Conservation (phyloP, 805 yeast genomes). For the Metschnikowia picachoensis region DNA sequence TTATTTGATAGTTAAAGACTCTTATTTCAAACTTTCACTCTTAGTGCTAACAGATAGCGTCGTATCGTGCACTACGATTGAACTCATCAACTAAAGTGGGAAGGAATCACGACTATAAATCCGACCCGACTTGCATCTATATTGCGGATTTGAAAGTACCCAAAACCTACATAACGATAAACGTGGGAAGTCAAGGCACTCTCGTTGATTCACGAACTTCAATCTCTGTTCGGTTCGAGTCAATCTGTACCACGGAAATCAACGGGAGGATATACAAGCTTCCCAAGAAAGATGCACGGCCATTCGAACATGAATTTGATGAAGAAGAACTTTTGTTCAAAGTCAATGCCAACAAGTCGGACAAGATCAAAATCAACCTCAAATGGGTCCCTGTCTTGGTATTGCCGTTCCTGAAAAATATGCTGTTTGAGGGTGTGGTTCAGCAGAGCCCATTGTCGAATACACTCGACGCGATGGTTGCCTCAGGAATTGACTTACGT, state of each 20-base stretch:
- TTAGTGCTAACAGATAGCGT: slow-evolving; percentile 17
- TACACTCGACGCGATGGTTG: slow-evolving; percentile 10
- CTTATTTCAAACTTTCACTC: neutral
- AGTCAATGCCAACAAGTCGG: slow-evolving; percentile 18
- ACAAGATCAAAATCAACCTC: slow-evolving; percentile 14
- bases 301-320: slow-evolving; percentile 8
- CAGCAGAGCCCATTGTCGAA: slow-evolving; percentile 14
- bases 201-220: slow-evolving; percentile 13
- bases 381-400: slow-evolving; percentile 23
- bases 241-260: slow-evolving; percentile 30
- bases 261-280: slow-evolving; percentile 25
- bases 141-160: slow-evolving; percentile 30
- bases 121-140: slow-evolving; percentile 19
- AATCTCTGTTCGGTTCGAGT: slow-evolving; percentile 22
- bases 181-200: slow-evolving; percentile 2
- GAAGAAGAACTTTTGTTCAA: slow-evolving; percentile 8
- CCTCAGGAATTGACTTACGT: slow-evolving; percentile 18
- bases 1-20: too few relatives aligned
- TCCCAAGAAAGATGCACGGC: slow-evolving; percentile 10
- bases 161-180: slow-evolving; percentile 26
- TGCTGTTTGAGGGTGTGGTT: slow-evolving; percentile 11
- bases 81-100: slow-evolving; percentile 21
- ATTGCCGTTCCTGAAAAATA: slow-evolving; percentile 12
- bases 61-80: slow-evolving; percentile 11
- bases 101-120: slow-evolving; percentile 24